Evolutionary conservation across 2,329 filamentous ascomycete genomes (phyloP).

Genomic region (Cryphonectria japonica): DNA sequence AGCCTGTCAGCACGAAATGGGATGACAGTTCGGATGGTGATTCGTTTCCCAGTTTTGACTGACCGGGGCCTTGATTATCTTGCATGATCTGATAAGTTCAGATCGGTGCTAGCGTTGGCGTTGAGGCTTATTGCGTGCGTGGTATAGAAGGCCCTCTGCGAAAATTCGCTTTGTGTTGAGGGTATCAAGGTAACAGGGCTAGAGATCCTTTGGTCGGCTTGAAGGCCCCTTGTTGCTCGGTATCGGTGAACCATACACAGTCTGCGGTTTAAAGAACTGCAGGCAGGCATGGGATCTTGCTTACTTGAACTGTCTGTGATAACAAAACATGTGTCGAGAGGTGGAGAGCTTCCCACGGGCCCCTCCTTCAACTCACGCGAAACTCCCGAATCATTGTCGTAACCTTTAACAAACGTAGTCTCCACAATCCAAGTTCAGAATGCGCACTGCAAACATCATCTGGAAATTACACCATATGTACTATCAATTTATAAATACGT

Average conservation of each 20-base stretch:
- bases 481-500: background rate
- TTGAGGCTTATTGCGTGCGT: background rate
- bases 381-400: background rate
- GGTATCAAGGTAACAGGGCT: background rate
- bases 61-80: background rate
- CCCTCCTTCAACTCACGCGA: no score
- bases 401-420: background rate
- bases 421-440: background rate
- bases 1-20: background rate
- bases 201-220: background rate
- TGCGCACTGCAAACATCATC: background rate
- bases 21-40: background rate
- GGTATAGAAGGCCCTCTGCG: background rate
- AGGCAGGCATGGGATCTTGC: background rate
- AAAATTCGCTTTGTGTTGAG: background rate
- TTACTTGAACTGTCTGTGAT: background rate
- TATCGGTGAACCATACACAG: background rate
- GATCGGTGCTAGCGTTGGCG: background rate
- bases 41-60: background rate
- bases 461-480: accelerated
- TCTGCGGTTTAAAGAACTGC: background rate
- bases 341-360: no score
- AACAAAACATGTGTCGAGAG: no score
- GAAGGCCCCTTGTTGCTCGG: background rate
- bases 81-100: background rate